phyloP scores from a whole-genome alignment of 441 rosid species.

The Bruguiera hainesii region DNA sequence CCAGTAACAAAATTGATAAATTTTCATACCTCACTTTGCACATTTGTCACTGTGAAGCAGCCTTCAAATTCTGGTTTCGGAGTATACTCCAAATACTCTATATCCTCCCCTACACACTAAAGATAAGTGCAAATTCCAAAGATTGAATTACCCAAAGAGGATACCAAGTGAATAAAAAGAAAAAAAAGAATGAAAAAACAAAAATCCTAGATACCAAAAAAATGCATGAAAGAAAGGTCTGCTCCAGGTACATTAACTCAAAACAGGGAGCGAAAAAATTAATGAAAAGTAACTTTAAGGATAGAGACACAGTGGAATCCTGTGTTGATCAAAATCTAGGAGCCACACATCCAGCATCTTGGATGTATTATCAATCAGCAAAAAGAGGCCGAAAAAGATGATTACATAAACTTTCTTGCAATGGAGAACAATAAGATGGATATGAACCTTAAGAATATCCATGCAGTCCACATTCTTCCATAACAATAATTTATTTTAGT shows the following conservation, averaged over 20 bases:
- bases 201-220: not conserved
- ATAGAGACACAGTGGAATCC: not conserved
- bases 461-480: too few relatives aligned
- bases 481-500: too few relatives aligned
- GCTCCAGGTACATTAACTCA: too few relatives aligned
- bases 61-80: slow-evolving; percentile 99
- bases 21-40: slow-evolving; percentile 67
- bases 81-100: slow-evolving; percentile 92
- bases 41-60: slow-evolving; percentile 78
- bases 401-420: not conserved
- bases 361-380: not conserved
- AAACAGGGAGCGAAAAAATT: too few relatives aligned
- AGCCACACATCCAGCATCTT: not conserved
- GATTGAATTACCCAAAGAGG: not conserved
- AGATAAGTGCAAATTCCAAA: slow-evolving; percentile 20
- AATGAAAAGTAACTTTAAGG: not conserved
- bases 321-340: not conserved
- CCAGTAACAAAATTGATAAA: slow-evolving; percentile 18
- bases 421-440: not conserved
- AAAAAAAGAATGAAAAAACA: not conserved
- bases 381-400: not conserved
- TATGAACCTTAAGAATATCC: too few relatives aligned
- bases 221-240: not conserved
- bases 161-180: slow-evolving; percentile 4
- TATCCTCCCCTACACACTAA: slow-evolving; percentile 94